These are phyloP conservation scores for Lactifluus hygrophoroides DNA, from an alignment of 768 basidiomycete genomes.

Conservation along the genomic window DNA sequence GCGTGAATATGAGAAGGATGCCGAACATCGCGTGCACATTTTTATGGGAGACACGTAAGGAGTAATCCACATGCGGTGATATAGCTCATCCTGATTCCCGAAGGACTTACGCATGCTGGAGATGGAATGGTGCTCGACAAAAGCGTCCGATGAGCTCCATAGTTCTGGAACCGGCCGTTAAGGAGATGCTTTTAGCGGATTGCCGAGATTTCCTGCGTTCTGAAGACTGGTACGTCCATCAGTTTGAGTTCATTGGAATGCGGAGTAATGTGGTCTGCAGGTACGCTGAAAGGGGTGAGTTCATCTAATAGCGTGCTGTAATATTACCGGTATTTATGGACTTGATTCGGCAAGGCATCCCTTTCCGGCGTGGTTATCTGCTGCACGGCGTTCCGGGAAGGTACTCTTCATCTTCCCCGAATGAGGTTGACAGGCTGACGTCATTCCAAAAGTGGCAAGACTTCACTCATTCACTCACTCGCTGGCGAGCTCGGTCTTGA, in stretches of 20 bases:
- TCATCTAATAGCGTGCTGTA: neutral
- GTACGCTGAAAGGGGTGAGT: slow-evolving; percentile 83
- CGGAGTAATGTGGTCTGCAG: slow-evolving; percentile 30
- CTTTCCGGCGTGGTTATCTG: slow-evolving; percentile 83
- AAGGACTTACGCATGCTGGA: slow-evolving; percentile 69
- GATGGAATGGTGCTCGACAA: slow-evolving; percentile 81
- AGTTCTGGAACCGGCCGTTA: slow-evolving; percentile 79
- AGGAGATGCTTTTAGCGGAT: slow-evolving; percentile 82
- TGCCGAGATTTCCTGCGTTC: slow-evolving; percentile 79
- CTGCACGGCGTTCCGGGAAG: slow-evolving; percentile 81
- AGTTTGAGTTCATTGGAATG: slow-evolving; percentile 11
- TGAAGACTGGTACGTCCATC: slow-evolving; percentile 64
- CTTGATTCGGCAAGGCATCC: slow-evolving; percentile 48
- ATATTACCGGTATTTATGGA: neutral
- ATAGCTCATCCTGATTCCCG: slow-evolving; percentile 12
- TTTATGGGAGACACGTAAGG: slow-evolving; percentile 83
- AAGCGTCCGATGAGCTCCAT: slow-evolving; percentile 91
- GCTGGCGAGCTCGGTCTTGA: slow-evolving; percentile 82
- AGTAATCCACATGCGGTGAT: slow-evolving; percentile 20
- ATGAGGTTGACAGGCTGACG: slow-evolving; percentile 11
- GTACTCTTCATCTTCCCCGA: slow-evolving; percentile 29
- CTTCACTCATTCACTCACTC: slow-evolving; percentile 75
- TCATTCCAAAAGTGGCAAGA: slow-evolving; percentile 55
- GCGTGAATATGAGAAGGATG: slow-evolving; percentile 84
- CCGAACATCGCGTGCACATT: slow-evolving; percentile 83